Evolutionary conservation across 306 rosid species (phyloP).

Genomic region (Cucumis melo): DNA sequence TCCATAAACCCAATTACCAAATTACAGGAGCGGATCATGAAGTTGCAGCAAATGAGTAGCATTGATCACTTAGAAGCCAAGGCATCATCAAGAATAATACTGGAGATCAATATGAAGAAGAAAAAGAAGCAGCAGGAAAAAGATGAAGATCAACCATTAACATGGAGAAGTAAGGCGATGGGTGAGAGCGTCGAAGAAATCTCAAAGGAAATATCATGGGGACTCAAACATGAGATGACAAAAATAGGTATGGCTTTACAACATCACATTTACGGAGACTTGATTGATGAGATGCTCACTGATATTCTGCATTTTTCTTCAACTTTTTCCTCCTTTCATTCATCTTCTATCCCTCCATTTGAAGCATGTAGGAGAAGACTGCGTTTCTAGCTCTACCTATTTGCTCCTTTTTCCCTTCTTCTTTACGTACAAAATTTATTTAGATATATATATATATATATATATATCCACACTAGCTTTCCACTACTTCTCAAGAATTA

Average conservation of each 20-base stretch:
- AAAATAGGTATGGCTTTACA: constrained; percentile 76
- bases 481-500: background rate
- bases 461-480: no score
- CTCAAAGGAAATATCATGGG: constrained; percentile 63
- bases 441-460: no score
- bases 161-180: constrained; percentile 30
- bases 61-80: background rate
- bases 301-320: constrained; percentile 29
- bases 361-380: constrained; percentile 76
- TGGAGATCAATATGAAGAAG: background rate
- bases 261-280: constrained; percentile 56
- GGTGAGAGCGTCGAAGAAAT: constrained; percentile 49
- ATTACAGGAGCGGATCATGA: background rate
- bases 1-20: background rate
- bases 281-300: constrained; percentile 48
- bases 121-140: background rate
- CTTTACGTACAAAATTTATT: background rate
- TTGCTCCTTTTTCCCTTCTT: background rate
- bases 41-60: background rate
- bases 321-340: constrained; percentile 17
- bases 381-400: constrained; percentile 26
- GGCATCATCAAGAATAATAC: background rate
- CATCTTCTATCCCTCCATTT: constrained; percentile 45
- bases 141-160: constrained; percentile 4
- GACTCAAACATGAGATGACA: constrained; percentile 54